A percentile compares a stretch with the other conserved stretches of the same genome.
phyloP scores from a whole-genome alignment of 225 moss, liverwort and hornwort genomes.

The Climacium dendroides region DNA sequence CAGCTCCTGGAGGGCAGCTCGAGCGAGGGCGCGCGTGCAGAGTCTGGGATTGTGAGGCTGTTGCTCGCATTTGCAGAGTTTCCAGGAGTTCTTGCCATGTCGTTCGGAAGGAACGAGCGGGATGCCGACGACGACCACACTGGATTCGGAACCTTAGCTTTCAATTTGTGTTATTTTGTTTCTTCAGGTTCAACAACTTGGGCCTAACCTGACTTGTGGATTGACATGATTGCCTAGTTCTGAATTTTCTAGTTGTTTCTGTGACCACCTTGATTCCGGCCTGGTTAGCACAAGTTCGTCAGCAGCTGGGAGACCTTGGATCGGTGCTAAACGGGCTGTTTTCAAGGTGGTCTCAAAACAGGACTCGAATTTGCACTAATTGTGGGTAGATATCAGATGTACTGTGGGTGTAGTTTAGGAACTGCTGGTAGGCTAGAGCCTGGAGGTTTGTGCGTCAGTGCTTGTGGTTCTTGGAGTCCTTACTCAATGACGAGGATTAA shows the following conservation, averaged over 20 bases:
- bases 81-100: background rate
- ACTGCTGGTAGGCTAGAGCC: background rate
- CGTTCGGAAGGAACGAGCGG: background rate
- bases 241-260: background rate
- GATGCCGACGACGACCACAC: background rate
- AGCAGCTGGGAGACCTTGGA: background rate
- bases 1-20: background rate
- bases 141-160: background rate
- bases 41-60: background rate
- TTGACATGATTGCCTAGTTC: background rate
- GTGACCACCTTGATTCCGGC: constrained; percentile 67
- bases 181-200: background rate
- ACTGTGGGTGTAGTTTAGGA: background rate
- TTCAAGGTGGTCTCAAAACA: constrained; percentile 36
- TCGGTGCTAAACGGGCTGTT: constrained; percentile 41
- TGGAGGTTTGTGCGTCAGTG: background rate
- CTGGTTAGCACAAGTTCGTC: constrained; percentile 21
- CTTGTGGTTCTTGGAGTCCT: background rate
- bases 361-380: background rate
- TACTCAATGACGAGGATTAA: background rate
- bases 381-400: background rate
- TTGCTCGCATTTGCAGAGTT: background rate
- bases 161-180: background rate
- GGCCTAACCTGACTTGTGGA: background rate
- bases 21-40: background rate